These are phyloP conservation scores for Bryum argenteum DNA, from an alignment of 225 moss, liverwort and hornwort genomes.

Conservation along the genomic window DNA sequence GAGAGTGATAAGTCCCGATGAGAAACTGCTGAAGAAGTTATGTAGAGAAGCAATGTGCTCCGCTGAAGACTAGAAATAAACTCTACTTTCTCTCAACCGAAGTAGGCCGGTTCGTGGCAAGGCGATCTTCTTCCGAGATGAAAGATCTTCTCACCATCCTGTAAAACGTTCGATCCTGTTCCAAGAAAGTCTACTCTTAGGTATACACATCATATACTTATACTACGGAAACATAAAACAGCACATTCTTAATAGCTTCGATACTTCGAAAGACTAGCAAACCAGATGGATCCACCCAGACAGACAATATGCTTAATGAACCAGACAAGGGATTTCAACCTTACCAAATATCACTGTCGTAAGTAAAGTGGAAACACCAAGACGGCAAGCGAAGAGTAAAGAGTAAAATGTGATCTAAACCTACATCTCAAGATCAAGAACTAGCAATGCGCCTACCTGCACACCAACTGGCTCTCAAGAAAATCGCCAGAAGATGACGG, in stretches of 20 bases:
- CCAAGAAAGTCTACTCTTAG: not conserved
- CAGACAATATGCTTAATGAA: not conserved
- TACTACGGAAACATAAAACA: not conserved
- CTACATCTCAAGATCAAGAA: not conserved
- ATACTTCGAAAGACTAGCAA: not conserved
- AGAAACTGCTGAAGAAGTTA: not conserved
- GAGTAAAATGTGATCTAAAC: conserved; percentile 6
- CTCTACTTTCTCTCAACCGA: not conserved
- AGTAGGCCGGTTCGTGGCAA: conserved; percentile 10
- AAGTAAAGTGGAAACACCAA: not conserved
- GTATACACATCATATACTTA: not conserved
- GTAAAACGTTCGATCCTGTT: conserved; percentile 4
- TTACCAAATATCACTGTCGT: not conserved
- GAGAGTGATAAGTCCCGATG: not conserved
- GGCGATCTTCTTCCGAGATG: not conserved
- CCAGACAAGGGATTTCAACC: not conserved
- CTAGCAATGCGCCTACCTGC: conserved; percentile 25
- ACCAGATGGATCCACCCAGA: not conserved
- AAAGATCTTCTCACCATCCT: conserved; percentile 5
- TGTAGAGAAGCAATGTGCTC: conserved; percentile 25
- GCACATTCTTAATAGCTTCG: not conserved
- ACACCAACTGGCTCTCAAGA: conserved; percentile 27
- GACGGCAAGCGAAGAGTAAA: not conserved
- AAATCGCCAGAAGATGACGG: conserved; percentile 21
- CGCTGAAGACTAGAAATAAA: not conserved